These are phyloP conservation scores for Alternaria conjuncta DNA, from an alignment of 2,329 filamentous ascomycete genomes.

Conservation along the genomic window DNA sequence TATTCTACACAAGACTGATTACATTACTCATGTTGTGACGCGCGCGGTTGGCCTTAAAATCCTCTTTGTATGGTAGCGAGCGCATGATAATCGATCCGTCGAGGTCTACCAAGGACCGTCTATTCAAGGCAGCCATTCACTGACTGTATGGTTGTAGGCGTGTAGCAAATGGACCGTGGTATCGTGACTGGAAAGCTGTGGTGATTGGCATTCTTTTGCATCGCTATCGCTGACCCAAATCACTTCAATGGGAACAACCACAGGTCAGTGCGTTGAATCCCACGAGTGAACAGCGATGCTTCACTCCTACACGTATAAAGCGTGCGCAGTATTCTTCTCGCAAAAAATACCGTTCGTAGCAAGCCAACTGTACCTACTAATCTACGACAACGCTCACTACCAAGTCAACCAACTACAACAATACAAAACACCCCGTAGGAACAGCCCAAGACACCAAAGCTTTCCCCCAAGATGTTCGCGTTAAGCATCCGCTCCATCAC, in stretches of 20 bases:
- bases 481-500: background rate
- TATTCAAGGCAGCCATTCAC: background rate
- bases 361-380: background rate
- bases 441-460: background rate
- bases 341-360: background rate
- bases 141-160: background rate
- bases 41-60: too few species aligned
- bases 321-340: background rate
- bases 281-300: background rate
- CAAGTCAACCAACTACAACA: background rate
- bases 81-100: background rate
- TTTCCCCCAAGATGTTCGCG: background rate
- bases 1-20: too few species aligned
- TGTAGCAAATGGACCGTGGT: background rate
- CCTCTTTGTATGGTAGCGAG: background rate
- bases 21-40: too few species aligned
- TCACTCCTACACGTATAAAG: background rate
- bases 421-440: background rate
- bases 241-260: background rate
- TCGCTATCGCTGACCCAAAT: background rate
- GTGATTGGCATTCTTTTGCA: background rate
- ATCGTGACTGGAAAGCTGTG: background rate
- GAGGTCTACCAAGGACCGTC: background rate
- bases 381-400: background rate
- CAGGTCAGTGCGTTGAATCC: background rate